phyloP scores from a whole-genome alignment of 805 yeast species.

The Candida dajiaensis region DNA sequence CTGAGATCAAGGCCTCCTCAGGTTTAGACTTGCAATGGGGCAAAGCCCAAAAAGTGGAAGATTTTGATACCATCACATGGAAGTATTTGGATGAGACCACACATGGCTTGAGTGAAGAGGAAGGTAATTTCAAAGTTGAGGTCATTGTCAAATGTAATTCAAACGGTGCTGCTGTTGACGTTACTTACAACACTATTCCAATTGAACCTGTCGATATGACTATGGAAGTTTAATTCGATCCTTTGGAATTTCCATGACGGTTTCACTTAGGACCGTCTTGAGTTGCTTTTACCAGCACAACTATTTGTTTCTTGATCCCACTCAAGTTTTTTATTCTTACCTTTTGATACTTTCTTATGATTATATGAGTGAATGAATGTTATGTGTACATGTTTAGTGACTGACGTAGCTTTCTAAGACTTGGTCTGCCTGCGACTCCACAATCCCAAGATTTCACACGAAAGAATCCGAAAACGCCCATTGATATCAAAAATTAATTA shows the following conservation, averaged over 20 bases:
- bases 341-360: neutral
- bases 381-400: neutral
- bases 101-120: slow-evolving; percentile 32
- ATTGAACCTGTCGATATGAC: slow-evolving; percentile 2
- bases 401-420: neutral
- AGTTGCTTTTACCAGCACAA: neutral
- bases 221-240: neutral
- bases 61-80: slow-evolving; percentile 51
- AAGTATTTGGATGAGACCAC: slow-evolving; percentile 52
- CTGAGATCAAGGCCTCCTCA: slow-evolving; percentile 57
- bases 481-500: too few species aligned
- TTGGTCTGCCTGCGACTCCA: too few species aligned
- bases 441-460: too few species aligned
- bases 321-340: neutral
- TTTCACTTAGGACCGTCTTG: neutral
- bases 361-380: neutral
- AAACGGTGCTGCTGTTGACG: slow-evolving; percentile 59
- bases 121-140: slow-evolving; percentile 58
- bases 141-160: slow-evolving; percentile 63
- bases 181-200: slow-evolving; percentile 52
- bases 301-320: neutral
- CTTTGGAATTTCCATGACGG: neutral
- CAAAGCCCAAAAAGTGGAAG: slow-evolving; percentile 40
- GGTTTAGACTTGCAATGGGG: slow-evolving; percentile 50
- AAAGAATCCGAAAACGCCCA: too few species aligned